phyloP scores from a whole-genome alignment of 1,284 basidiomycete genomes.

The Athelia sp. region DNA sequence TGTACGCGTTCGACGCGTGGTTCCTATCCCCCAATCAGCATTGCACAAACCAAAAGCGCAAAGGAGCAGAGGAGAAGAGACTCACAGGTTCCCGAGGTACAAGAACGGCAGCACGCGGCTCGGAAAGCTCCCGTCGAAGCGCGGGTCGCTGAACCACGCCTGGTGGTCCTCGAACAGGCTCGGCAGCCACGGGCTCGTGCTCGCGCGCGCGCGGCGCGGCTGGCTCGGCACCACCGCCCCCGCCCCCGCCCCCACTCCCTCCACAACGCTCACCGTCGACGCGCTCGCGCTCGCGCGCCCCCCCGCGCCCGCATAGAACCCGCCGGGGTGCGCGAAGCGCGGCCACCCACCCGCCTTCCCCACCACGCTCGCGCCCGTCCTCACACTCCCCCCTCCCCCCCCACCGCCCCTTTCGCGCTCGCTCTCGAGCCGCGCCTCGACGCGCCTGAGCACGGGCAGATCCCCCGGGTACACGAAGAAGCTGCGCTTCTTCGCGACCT shows the following conservation, averaged over 20 bases:
- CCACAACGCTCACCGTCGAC: constrained; percentile 3
- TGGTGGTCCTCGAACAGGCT: constrained; percentile 65
- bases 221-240: constrained; percentile 21
- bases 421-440: constrained; percentile 60
- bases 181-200: constrained; percentile 61
- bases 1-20: constrained; percentile 91
- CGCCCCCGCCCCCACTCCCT: constrained; percentile 12
- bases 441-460: constrained; percentile 66
- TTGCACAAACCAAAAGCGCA: no score
- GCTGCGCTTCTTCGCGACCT: constrained; percentile 64
- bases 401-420: constrained; percentile 23
- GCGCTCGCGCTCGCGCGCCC: constrained; percentile 2
- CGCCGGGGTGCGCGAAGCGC: neutral
- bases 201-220: constrained; percentile 52
- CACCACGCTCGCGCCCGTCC: neutral
- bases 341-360: constrained; percentile 13
- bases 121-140: constrained; percentile 95
- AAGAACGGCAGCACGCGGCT: constrained; percentile 91
- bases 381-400: constrained; percentile 3
- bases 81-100: constrained; percentile 92
- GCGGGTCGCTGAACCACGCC: constrained; percentile 87
- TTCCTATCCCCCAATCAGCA: constrained; percentile 67
- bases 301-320: neutral
- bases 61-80: constrained; percentile 18
- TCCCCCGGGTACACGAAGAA: constrained; percentile 94